Base-by-base conservation (phyloP, 129 eudicot species). In the Helianthus tuberosus region DNA sequence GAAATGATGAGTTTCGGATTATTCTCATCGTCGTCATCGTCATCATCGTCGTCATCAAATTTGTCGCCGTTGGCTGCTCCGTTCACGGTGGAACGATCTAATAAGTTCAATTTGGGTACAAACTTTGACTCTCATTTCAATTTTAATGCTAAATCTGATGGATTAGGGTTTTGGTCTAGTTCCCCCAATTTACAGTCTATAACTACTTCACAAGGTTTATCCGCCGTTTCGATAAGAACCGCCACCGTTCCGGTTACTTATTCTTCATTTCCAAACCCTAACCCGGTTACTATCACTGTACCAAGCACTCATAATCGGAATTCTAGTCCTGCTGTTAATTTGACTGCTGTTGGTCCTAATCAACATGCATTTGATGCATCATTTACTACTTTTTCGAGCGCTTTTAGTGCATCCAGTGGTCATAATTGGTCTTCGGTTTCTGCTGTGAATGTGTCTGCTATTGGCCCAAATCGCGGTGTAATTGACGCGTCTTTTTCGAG, bases 61-160 rank as follows among this genome's bases (percentile, higher is more conserved):
- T 68, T 91, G 51, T 94, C 98, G 8, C 88, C 98, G 63, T 82
- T 82, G 80, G 96, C 98, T 77, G 90, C 89, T 0, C 97, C 97
- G 5, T 90, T 88, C 66, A 84, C 87, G 15, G 86, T 94, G 58
- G 93, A 90, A 52, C 81, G 90, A 77, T 82, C 84, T 27, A 86
- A 79, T 12, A 81, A 82, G 25, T 67, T 61, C 66, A 61, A 61
- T 29, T 61, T 29, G 17, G 43, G 39, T 75, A 25, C 85, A 16
- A 88, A 76, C 75, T 79, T 79, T 1, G 44, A 10, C 43, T 57
- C 76, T 60, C 79, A 79, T 74, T 85, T 78, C 76, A 48, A 75
- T 70, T 59, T 59, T 32, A 23, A 57, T 57, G 88, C 76, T 0
- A 43, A 71, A 36, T 38, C 82, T 11, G 76, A 78, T 58, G 72